Conservation (phyloP, 176 grass and related monocot genomes). For the Miscanthus lutarioriparius region DNA sequence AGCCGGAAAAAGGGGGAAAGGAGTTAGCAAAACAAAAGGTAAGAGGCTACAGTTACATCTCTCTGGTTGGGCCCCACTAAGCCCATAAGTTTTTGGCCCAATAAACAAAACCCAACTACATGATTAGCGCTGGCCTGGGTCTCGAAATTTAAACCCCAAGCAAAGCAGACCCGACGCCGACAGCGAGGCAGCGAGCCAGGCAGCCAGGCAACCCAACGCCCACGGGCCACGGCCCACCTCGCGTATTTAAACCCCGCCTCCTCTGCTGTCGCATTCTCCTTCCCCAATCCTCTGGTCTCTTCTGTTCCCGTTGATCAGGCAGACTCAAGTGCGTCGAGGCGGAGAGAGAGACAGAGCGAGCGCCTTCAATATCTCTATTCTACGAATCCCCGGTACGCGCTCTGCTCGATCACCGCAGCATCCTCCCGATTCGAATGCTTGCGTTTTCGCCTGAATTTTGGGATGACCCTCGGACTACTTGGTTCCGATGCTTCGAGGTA, state of each 20-base stretch:
- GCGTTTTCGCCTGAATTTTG: not conserved
- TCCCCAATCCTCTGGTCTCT: not conserved
- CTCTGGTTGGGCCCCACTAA: not conserved
- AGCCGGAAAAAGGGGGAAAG: not conserved
- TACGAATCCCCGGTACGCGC: constrained; percentile 13
- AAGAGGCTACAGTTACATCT: not conserved
- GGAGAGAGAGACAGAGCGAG: not conserved
- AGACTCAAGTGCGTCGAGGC: not conserved
- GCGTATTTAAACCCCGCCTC: not conserved
- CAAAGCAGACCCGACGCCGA: not conserved
- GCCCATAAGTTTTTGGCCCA: not conserved
- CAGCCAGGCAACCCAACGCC: not conserved
- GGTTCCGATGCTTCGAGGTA: not conserved
- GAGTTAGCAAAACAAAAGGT: not conserved
- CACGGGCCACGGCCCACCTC: not conserved
- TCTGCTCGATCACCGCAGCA: constrained; percentile 1
- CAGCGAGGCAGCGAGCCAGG: not conserved
- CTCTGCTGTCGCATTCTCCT: not conserved
- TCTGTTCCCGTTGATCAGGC: not conserved
- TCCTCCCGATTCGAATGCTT: not conserved
- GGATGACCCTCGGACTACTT: not conserved
- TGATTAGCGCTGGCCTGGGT: not conserved
- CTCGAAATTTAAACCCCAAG: constrained; percentile 29
- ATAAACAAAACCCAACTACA: not conserved
- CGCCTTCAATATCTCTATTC: not conserved